Base-by-base conservation (phyloP, 176 grass and related monocot species). In the Typha latifolia region DNA sequence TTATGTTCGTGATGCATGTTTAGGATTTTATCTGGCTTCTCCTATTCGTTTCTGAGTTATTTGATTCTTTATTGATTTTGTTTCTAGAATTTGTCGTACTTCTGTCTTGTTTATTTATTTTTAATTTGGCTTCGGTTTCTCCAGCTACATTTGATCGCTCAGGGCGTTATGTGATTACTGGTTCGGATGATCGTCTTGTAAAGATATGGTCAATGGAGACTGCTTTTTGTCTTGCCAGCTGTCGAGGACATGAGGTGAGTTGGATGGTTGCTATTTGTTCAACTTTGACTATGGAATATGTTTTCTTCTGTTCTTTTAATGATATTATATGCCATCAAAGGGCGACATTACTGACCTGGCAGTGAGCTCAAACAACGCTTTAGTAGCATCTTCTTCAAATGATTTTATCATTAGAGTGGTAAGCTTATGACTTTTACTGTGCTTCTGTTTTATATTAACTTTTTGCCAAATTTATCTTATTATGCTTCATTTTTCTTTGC, bases 181-280 rank as follows among this genome's bases (percentile, higher is more conserved):
- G 93, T 67, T 97, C 93, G 59, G 93, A 97, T 84, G 93, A 97
- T 18, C 93, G 93, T 64, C 78, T 97, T 47, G 93, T 97, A 65
- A 97, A 97, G 82, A 90, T 97, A 69, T 97, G 93, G 93, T 87
- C 88, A 4, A 92, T 92, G 81, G 93, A 97, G 87, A 97, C 93
- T 80, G 79, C 88, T 49, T 91, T 97, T 73, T 97, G 93, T 69
- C 78, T 97, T 61, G 80, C 88, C 66, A 92, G 93, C 19, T 97
- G 93, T 62, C 85, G 93, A 12, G 93, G 93, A 55, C 93, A 97
- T 82, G 93, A 97, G 80, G 93, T 97, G 79, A 86, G 85, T 79
- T 72, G 37, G 37, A 43, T 69, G 49, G 26, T 68, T 68, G 16
- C 8, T 59, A 19, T 59, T 53, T 74, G 23, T 74, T 63, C 59